A percentile compares a stretch with the other conserved stretches of the same genome.
Evolutionary conservation across 305 asterid genomes (phyloP).

Genomic region (Fraxinus angustifolia): DNA sequence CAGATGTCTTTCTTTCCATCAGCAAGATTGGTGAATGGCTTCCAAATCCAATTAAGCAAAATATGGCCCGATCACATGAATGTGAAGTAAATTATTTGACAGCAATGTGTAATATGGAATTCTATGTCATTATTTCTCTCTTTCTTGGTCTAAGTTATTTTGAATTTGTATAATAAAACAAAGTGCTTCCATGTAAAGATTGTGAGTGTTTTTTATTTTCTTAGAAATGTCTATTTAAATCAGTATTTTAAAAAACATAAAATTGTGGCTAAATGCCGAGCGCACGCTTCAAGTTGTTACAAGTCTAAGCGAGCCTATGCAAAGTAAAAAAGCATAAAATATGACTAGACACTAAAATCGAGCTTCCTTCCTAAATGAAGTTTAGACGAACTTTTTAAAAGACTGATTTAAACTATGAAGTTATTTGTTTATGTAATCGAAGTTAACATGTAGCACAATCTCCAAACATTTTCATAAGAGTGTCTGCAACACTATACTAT

Average conservation of each 20-base stretch:
- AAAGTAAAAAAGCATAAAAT: neutral
- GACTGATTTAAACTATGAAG: neutral
- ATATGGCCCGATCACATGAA: conserved; percentile 6
- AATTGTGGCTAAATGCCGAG: neutral
- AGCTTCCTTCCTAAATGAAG: neutral
- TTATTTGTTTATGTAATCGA: neutral
- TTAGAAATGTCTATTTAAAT: neutral
- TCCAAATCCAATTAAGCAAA: conserved; percentile 59
- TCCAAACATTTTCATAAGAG: neutral
- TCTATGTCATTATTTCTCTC: neutral
- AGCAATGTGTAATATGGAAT: neutral
- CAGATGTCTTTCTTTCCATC: conserved; percentile 87
- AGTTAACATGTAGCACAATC: neutral
- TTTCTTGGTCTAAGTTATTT: neutral
- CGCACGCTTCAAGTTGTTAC: neutral
- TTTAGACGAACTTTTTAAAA: neutral
- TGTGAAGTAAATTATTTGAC: conserved; percentile 22
- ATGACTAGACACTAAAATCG: neutral
- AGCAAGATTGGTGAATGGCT: conserved; percentile 83
- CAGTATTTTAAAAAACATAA: too few species aligned
- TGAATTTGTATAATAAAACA: neutral
- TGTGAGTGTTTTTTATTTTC: neutral
- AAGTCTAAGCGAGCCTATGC: neutral
- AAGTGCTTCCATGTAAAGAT: neutral
- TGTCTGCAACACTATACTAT: neutral